These are phyloP conservation scores for Henckelia pumila DNA, from an alignment of 257 asterid species.

Conservation along the genomic window DNA sequence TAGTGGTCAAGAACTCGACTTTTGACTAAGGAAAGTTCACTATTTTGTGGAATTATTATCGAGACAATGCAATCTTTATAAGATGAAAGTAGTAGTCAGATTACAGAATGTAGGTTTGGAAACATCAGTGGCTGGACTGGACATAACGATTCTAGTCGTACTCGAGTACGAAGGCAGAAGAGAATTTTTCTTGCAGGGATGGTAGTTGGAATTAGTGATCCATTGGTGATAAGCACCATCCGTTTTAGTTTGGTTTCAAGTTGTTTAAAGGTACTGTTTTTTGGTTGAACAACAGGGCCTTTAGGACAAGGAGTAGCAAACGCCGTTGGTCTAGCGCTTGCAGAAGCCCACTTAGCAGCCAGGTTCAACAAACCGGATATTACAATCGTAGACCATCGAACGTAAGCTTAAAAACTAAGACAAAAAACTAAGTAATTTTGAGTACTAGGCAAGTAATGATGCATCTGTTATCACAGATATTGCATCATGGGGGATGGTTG, in stretches of 20 bases:
- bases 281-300: conserved; percentile 36
- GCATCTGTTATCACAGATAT: conserved; percentile 30
- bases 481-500: conserved; percentile 62
- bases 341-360: conserved; percentile 55
- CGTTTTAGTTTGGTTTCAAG: not conserved
- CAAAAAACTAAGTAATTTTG: not conserved
- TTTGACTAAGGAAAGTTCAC: too few species aligned
- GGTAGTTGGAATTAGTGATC: not conserved
- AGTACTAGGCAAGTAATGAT: not conserved
- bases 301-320: conserved; percentile 64
- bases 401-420: conserved; percentile 29
- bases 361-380: conserved; percentile 54
- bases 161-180: too few species aligned
- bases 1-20: not conserved
- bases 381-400: conserved; percentile 44
- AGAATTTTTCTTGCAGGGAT: too few species aligned
- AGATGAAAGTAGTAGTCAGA: not conserved
- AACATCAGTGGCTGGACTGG: not conserved
- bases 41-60: too few species aligned
- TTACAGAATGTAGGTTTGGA: not conserved
- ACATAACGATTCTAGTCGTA: too few species aligned
- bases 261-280: not conserved
- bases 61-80: too few species aligned
- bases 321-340: conserved; percentile 62
- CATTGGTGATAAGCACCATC: too few species aligned